phyloP scores from a whole-genome alignment of 2,329 filamentous ascomycete genomes.

The Hypoxylon sp. region DNA sequence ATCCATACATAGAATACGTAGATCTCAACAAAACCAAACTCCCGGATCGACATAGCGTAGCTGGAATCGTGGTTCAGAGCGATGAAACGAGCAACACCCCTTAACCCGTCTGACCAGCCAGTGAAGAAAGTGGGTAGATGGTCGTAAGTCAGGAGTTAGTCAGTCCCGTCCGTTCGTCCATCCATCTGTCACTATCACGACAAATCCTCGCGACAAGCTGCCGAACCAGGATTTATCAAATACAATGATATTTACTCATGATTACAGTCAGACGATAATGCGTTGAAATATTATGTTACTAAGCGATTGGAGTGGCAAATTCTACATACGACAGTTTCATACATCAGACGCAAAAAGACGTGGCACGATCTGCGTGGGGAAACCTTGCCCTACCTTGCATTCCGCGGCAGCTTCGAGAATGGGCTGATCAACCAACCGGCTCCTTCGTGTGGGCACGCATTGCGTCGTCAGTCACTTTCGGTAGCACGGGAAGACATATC shows the following conservation, averaged over 20 bases:
- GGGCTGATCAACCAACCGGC: conserved; percentile 20
- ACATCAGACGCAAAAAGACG: conserved; percentile 25
- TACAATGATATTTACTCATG: conserved; percentile 1
- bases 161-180: not conserved
- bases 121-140: too few relatives aligned
- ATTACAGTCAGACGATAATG: conserved; percentile 6
- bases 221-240: conserved; percentile 17
- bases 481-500: conserved; percentile 6
- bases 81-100: conserved; percentile 31
- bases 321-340: too few relatives aligned
- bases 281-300: too few relatives aligned
- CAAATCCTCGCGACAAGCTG: conserved; percentile 19
- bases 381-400: conserved; percentile 25
- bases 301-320: too few relatives aligned
- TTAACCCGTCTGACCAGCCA: conserved; percentile 5
- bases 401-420: conserved; percentile 16
- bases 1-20: not conserved
- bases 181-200: too few relatives aligned
- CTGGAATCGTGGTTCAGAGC: conserved; percentile 3
- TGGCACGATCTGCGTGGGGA: conserved; percentile 37
- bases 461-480: conserved; percentile 10
- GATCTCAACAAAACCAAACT: conserved; percentile 1
- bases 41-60: conserved; percentile 18
- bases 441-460: conserved; percentile 1
- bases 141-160: too few relatives aligned